Percentiles rank a stretch among this genome's conserved stretches.
phyloP scores from a whole-genome alignment of 1,139 yeast genomes.

The Suhomyces taliae region DNA sequence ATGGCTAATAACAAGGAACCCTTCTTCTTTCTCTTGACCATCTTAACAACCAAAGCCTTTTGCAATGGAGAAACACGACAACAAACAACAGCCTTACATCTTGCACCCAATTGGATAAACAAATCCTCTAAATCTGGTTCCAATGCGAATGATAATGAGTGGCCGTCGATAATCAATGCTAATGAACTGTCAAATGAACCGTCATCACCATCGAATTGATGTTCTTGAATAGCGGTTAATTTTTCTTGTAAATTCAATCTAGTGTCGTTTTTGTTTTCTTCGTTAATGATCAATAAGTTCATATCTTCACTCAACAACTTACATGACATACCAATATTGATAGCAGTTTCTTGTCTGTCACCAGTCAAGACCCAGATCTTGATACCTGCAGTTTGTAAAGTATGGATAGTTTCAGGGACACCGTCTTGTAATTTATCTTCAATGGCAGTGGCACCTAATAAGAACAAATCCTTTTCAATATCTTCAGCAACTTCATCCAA shows the following conservation, averaged over 20 bases:
- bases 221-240: constrained; percentile 69
- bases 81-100: constrained; percentile 91
- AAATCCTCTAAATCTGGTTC: constrained; percentile 78
- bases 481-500: constrained; percentile 71
- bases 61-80: constrained; percentile 98
- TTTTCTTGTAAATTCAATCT: constrained; percentile 70
- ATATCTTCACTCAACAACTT: constrained; percentile 91
- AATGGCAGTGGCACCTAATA: constrained; percentile 96
- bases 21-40: constrained; percentile 74
- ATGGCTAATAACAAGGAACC: constrained; percentile 82
- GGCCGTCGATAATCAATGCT: constrained; percentile 93
- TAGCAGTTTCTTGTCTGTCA: constrained; percentile 98
- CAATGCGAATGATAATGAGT: constrained; percentile 80
- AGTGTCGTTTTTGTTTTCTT: constrained; percentile 76
- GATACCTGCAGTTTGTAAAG: constrained; percentile 93
- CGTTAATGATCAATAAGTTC: constrained; percentile 89
- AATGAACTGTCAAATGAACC: constrained; percentile 61
- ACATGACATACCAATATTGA: constrained; percentile 98
- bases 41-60: constrained; percentile 91
- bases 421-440: constrained; percentile 98
- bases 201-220: constrained; percentile 63
- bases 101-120: constrained; percentile 74
- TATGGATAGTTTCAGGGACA: constrained; percentile 95
- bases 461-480: constrained; percentile 75
- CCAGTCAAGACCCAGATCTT: constrained; percentile 98